Conservation (phyloP, 2,329 filamentous ascomycete species). For the Penicillium sclerotiorum region DNA sequence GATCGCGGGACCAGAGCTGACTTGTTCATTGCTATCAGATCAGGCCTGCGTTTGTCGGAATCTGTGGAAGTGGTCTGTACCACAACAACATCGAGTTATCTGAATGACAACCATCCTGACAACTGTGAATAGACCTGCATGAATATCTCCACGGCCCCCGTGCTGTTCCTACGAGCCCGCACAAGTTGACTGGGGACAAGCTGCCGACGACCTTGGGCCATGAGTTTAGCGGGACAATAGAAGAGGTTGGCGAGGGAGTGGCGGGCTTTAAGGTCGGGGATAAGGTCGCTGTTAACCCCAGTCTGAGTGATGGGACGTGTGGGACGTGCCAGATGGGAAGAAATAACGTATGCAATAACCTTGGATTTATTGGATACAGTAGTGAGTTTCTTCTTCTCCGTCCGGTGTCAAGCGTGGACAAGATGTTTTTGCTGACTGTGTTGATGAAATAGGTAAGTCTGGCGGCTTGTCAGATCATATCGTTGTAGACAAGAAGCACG, state of each 20-base stretch:
- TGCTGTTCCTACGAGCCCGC: conserved; percentile 54
- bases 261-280: conserved; percentile 55
- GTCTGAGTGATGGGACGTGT: conserved; percentile 60
- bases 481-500: conserved; percentile 24
- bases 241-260: conserved; percentile 59
- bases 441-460: conserved; percentile 25
- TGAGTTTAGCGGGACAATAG: conserved; percentile 64
- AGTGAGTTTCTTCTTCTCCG: conserved; percentile 33
- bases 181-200: conserved; percentile 60
- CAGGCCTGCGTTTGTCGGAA: conserved; percentile 38
- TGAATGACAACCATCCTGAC: conserved; percentile 1
- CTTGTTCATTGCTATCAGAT: conserved; percentile 18
- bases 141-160: conserved; percentile 55
- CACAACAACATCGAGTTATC: not conserved
- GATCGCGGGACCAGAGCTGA: not conserved
- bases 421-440: not conserved
- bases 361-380: conserved; percentile 57
- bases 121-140: conserved; percentile 49
- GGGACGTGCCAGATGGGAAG: conserved; percentile 56
- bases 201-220: conserved; percentile 66
- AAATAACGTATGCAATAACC: conserved; percentile 61
- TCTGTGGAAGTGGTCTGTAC: conserved; percentile 35
- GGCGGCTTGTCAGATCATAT: conserved; percentile 35
- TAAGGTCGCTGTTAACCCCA: conserved; percentile 62
- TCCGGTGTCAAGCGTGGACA: not conserved